Evolutionary conservation across 2,329 filamentous ascomycete genomes (phyloP), one percentile per base, ranked within the genome.

Genomic region (Cryphonectria nitschkei): DNA sequence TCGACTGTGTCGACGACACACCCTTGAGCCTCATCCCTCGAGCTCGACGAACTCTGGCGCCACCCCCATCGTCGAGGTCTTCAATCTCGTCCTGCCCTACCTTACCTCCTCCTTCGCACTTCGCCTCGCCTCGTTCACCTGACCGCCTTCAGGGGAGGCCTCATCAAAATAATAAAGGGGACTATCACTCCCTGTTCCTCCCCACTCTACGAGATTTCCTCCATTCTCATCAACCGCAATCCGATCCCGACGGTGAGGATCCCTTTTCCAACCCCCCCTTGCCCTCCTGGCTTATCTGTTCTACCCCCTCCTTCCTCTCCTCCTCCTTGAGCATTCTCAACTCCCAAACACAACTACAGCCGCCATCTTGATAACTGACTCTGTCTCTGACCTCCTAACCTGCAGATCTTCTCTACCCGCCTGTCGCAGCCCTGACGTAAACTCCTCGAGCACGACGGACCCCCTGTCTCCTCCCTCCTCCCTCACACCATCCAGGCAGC

Each of bases 171-270:
- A 72, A 72, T 70, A 70, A 70, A 72, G 68, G 71, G 71, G 68
- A 70, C 65, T 61, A 67, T 64, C 66, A 56, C 70, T 70, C 70
- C 71, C 71, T 72, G 71, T 62, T 41, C 62, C 68, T 72, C 68
- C 66, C 71, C 71, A 72, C 71, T 70, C 71, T 58, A 66, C 68
- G 65, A 72, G 71, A 72, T 72, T 72, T 72, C 71, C 71, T 70
- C 65, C 68, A 64, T 70, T 66, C 67, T 56, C 67, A n/a, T 66
- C 58, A 37, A 72, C 37, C 67, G 69, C 70, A 56, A 41, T 56
- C 52, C 62, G 41, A 54, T 67, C 67, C 61, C 29, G 54, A 70
- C 71, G 71, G 71, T 72, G 71, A 72, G 71, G 68, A 69, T 65
- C 52, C 68, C 70, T 52, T 65, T 66, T 67, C 63, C 67, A 60